These are phyloP conservation scores for Trypanosoma theileri DNA, from an alignment of 208 protist species.

Conservation along the genomic window DNA sequence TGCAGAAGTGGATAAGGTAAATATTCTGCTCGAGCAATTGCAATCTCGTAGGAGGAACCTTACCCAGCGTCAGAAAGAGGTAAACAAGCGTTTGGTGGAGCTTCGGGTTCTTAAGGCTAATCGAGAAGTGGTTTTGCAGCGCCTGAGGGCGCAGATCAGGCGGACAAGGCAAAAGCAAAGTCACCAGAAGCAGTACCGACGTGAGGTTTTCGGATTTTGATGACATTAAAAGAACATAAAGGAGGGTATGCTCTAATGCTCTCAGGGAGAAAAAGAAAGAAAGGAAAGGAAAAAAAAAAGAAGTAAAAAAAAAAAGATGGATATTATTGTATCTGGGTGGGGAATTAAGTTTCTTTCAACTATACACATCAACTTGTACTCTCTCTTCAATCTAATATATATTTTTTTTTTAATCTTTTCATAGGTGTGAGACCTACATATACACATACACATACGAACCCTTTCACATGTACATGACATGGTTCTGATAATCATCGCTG, in stretches of 20 bases:
- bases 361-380: too few species aligned
- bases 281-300: background rate
- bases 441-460: too few species aligned
- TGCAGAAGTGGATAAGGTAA: conserved; percentile 1
- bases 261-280: background rate
- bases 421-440: too few species aligned
- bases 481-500: too few species aligned
- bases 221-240: background rate
- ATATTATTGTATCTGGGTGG: too few species aligned
- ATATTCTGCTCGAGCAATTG: background rate
- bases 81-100: conserved; percentile 7
- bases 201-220: background rate
- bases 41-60: conserved; percentile 8
- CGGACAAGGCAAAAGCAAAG: conserved; percentile 1
- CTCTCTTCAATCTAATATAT: too few species aligned
- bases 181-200: background rate
- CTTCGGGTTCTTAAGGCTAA: conserved; percentile 3
- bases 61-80: background rate
- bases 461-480: too few species aligned
- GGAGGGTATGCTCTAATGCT: background rate
- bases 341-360: too few species aligned
- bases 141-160: conserved; percentile 6
- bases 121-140: conserved; percentile 8
- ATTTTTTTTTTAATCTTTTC: too few species aligned
- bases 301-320: too few species aligned